A percentile compares a stretch with the other conserved stretches of the same genome.
These are phyloP conservation scores for Sclerotinia glacialis DNA, from an alignment of 2,329 filamentous ascomycete genomes.

Conservation along the genomic window DNA sequence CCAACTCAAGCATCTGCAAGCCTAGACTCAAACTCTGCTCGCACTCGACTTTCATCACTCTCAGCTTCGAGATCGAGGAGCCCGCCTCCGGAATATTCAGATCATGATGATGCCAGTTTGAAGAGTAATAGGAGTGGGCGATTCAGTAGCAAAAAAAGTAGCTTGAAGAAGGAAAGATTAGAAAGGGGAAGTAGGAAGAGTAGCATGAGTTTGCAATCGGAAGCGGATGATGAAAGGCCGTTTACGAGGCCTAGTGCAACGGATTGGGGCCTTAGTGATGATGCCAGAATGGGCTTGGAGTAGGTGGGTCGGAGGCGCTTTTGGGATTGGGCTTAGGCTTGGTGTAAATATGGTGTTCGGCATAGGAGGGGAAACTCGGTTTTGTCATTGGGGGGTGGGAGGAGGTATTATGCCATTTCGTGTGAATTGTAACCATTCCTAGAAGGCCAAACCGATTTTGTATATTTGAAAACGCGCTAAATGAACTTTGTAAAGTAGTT, in stretches of 20 bases:
- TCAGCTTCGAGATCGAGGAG: conserved; percentile 18
- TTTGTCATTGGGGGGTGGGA: background rate
- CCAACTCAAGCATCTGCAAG: conserved; percentile 34
- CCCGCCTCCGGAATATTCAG: conserved; percentile 26
- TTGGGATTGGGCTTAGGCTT: conserved; percentile 3
- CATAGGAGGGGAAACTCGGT: background rate
- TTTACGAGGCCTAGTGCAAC: conserved; percentile 50
- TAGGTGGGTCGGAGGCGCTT: conserved; percentile 39
- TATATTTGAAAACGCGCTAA: background rate
- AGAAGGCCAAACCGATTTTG: background rate
- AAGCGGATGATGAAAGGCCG: conserved; percentile 50
- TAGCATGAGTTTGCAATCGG: conserved; percentile 29
- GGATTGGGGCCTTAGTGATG: conserved; percentile 79
- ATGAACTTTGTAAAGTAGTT: background rate
- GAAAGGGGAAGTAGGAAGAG: conserved; percentile 26
- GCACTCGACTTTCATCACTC: conserved; percentile 15
- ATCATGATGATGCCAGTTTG: conserved; percentile 26
- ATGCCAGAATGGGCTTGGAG: conserved; percentile 79
- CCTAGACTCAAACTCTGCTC: conserved; percentile 14
- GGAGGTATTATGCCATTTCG: conserved; percentile 1
- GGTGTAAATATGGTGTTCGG: conserved; percentile 7
- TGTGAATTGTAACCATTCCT: background rate
- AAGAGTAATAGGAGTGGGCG: conserved; percentile 26
- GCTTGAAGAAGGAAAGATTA: conserved; percentile 28
- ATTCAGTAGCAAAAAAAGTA: conserved; percentile 27